Conservation (phyloP, 140 eudicot species). For the Ambrosia hybrid region DNA sequence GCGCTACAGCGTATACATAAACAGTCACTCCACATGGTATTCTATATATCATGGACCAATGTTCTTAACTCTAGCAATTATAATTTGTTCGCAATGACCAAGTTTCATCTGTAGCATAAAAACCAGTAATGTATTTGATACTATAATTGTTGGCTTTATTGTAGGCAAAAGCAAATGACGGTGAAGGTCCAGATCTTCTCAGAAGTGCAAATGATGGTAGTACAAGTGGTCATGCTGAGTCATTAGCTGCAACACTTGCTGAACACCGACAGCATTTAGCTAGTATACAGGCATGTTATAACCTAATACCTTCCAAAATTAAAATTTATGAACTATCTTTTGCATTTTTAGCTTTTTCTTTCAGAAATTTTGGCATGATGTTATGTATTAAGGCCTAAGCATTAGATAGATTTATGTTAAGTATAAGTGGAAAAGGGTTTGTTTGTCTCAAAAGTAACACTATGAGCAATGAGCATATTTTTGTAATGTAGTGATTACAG, state of each 20-base stretch:
- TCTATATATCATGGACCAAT: background rate
- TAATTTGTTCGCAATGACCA: background rate
- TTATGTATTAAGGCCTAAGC: background rate
- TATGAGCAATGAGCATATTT: constrained; percentile 5
- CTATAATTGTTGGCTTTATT: background rate
- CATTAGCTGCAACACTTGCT: constrained; percentile 84
- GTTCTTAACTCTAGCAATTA: background rate
- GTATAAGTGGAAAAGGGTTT: background rate
- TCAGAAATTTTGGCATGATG: background rate
- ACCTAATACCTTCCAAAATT: constrained; percentile 13
- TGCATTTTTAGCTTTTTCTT: background rate
- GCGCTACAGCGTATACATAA: constrained; percentile 89
- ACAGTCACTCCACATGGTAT: constrained; percentile 83
- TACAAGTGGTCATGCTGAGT: constrained; percentile 88
- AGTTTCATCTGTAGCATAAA: background rate
- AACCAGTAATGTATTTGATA: constrained; percentile 6
- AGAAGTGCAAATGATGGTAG: constrained; percentile 70
- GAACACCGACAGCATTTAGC: constrained; percentile 97
- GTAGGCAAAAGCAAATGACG: constrained; percentile 95
- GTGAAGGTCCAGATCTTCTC: constrained; percentile 97
- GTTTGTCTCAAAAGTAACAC: constrained; percentile 9
- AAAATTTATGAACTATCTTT: constrained; percentile 1
- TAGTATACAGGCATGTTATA: constrained; percentile 79
- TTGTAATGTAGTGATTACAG: background rate
- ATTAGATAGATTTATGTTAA: background rate